Percentiles rank a stretch among this genome's conserved stretches.
Evolutionary conservation across 192 early-diverging fungal genomes (phyloP).

Genomic region (Podila minutissima): DNA sequence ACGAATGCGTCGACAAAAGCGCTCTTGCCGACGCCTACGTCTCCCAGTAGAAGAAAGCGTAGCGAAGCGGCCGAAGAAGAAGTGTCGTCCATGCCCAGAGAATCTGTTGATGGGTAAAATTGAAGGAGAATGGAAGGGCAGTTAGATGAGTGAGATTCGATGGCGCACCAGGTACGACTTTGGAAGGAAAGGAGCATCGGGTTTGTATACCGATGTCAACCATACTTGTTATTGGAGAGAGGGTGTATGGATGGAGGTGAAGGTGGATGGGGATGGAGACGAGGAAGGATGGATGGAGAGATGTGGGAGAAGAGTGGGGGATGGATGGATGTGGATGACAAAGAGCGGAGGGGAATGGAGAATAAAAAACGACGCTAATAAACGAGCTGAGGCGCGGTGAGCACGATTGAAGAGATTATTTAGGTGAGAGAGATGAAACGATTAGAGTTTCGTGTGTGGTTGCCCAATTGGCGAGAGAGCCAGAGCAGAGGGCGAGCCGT

Average conservation of each 20-base stretch:
- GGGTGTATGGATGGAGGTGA: neutral
- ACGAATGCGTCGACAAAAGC: slow-evolving; percentile 11
- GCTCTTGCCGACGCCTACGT: slow-evolving; percentile 21
- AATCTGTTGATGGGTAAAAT: neutral
- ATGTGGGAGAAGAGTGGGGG: neutral
- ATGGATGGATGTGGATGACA: neutral
- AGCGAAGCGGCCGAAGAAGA: slow-evolving; percentile 7
- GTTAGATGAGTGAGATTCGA: neutral
- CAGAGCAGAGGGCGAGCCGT: too few species aligned
- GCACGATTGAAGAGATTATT: neutral
- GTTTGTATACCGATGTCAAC: neutral
- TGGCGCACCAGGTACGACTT: neutral
- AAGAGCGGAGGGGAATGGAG: neutral
- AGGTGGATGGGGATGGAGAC: neutral
- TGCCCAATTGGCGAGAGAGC: too few species aligned
- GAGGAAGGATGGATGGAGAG: neutral
- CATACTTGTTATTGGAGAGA: neutral
- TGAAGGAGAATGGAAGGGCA: neutral
- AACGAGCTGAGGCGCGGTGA: neutral
- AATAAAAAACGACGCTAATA: neutral
- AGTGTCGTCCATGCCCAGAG: neutral
- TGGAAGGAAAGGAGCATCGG: neutral
- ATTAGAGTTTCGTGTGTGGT: too few species aligned
- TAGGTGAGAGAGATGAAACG: neutral
- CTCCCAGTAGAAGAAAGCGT: slow-evolving; percentile 19